Percentiles rank a stretch among this genome's conserved stretches.
Evolutionary conservation across 306 rosid genomes (phyloP).

Genomic region (Clitoria ternatea): DNA sequence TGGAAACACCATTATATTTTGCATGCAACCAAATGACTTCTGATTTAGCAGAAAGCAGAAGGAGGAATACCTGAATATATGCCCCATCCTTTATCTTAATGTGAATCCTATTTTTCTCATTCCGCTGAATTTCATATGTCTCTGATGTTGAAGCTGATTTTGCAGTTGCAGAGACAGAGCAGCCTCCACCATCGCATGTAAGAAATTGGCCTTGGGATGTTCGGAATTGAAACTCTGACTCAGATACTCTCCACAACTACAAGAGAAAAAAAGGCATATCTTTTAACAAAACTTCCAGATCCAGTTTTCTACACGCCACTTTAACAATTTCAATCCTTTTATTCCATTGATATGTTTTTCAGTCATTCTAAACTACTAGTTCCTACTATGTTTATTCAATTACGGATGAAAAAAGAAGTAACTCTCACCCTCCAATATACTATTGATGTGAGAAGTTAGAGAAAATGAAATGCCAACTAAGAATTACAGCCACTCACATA

Average conservation of each 20-base stretch:
- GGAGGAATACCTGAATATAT: constrained; percentile 64
- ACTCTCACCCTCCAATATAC: constrained; percentile 19
- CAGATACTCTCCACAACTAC: constrained; percentile 83
- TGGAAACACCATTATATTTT: neutral
- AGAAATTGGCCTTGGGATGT: constrained; percentile 69
- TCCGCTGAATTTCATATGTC: constrained; percentile 56
- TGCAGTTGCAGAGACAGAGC: constrained; percentile 63
- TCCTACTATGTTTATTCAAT: neutral
- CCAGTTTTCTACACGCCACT: neutral
- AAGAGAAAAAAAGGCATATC: constrained; percentile 2
- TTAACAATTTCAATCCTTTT: neutral
- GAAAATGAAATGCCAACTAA: neutral
- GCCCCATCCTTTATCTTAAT: constrained; percentile 51
- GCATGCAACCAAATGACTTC: constrained; percentile 12
- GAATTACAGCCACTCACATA: neutral
- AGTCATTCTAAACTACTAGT: neutral
- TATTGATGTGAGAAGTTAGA: neutral
- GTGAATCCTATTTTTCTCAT: constrained; percentile 53
- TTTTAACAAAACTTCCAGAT: constrained; percentile 8
- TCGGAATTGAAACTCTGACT: constrained; percentile 65
- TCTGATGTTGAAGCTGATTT: constrained; percentile 53
- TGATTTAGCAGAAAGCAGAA: neutral
- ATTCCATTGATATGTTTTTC: neutral
- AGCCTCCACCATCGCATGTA: constrained; percentile 54
- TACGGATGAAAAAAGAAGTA: neutral